Percentiles rank a stretch among this genome's conserved stretches.
These are phyloP conservation scores for Fibroporia radiculosa DNA, from an alignment of 768 basidiomycete genomes.

Conservation along the genomic window DNA sequence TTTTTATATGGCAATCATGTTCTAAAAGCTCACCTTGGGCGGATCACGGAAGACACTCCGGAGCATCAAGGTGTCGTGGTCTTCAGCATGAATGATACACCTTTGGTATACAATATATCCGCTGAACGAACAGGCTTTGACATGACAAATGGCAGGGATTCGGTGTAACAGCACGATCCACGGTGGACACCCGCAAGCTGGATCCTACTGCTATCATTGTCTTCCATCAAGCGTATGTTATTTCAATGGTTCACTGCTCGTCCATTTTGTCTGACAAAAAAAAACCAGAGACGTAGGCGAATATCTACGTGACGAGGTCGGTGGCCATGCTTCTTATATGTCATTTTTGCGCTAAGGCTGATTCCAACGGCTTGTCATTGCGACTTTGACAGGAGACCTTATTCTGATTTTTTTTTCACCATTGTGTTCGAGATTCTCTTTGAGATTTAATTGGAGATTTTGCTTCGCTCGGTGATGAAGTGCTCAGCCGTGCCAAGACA, in stretches of 20 bases:
- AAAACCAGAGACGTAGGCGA: slow-evolving; percentile 85
- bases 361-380: too few species aligned
- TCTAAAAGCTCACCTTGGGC: slow-evolving; percentile 95
- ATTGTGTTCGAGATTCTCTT: too few species aligned
- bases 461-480: slow-evolving; percentile 27
- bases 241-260: not conserved
- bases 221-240: slow-evolving; percentile 89
- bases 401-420: slow-evolving; percentile 45
- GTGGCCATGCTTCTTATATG: slow-evolving; percentile 10
- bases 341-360: slow-evolving; percentile 3
- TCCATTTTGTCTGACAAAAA: slow-evolving; percentile 3
- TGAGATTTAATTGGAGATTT: too few species aligned
- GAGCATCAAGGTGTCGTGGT: slow-evolving; percentile 98
- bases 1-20: slow-evolving; percentile 99
- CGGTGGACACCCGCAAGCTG: slow-evolving; percentile 91
- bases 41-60: slow-evolving; percentile 97
- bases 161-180: slow-evolving; percentile 93
- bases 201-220: slow-evolving; percentile 97
- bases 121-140: slow-evolving; percentile 7
- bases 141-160: slow-evolving; percentile 64
- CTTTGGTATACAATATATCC: slow-evolving; percentile 53
- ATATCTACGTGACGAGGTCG: slow-evolving; percentile 93
- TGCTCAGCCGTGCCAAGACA: slow-evolving; percentile 28
- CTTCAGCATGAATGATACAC: slow-evolving; percentile 92
- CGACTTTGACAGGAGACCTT: slow-evolving; percentile 56